Conservation (phyloP, 225 moss, liverwort and hornwort genomes). For the Lunularia cruciata region DNA sequence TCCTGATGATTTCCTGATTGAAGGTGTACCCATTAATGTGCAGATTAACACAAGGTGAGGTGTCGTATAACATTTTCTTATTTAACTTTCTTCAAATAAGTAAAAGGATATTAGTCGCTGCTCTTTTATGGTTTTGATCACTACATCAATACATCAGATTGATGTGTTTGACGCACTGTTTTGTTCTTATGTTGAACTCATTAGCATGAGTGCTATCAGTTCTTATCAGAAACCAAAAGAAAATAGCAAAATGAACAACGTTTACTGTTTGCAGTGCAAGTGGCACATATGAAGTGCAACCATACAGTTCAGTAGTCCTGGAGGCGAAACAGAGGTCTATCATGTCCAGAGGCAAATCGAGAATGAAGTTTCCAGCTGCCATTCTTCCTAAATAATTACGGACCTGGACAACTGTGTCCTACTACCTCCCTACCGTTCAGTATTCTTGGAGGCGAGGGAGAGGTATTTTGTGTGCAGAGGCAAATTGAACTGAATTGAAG, state of each 20-base stretch:
- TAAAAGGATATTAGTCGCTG: too few species aligned
- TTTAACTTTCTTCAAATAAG: too few species aligned
- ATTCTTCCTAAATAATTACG: conserved; percentile 2
- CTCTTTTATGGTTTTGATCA: background rate
- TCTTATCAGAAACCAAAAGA: too few species aligned
- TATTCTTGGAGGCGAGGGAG: conserved; percentile 34
- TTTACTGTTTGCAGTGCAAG: conserved; percentile 15
- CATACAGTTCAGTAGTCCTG: conserved; percentile 34
- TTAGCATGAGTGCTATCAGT: too few species aligned
- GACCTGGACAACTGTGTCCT: too few species aligned
- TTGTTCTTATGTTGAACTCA: too few species aligned
- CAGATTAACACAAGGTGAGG: conserved; percentile 49
- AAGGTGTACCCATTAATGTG: conserved; percentile 48
- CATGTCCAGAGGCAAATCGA: conserved; percentile 13
- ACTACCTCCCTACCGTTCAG: conserved; percentile 32
- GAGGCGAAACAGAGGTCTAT: conserved; percentile 33
- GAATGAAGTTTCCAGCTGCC: conserved; percentile 34
- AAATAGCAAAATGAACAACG: too few species aligned
- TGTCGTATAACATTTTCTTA: too few species aligned
- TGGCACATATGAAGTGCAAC: conserved; percentile 32
- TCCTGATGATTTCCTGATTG: conserved; percentile 58
- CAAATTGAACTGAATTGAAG: conserved; percentile 16
- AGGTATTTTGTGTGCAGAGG: conserved; percentile 22
- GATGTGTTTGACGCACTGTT: background rate
- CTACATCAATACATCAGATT: background rate